phyloP scores from a whole-genome alignment of 1,139 yeast genomes.

The Meyerozyma carpophila region DNA sequence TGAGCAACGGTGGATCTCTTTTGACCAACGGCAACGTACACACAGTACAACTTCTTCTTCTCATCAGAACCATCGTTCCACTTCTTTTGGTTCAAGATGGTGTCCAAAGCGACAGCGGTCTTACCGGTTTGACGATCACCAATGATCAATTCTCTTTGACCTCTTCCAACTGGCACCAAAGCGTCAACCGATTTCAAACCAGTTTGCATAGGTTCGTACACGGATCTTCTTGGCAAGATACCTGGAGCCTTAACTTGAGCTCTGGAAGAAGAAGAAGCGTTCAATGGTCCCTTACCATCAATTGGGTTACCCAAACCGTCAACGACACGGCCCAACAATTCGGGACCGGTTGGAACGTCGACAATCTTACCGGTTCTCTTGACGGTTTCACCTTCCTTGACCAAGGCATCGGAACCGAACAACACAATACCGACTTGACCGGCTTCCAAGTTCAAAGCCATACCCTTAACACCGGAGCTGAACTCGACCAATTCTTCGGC shows the following conservation, averaged over 20 bases:
- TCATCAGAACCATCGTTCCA: slow-evolving; percentile 95
- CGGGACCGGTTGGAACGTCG: slow-evolving; percentile 99
- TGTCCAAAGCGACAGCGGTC: slow-evolving; percentile 97
- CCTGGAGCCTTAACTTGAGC: slow-evolving; percentile 99
- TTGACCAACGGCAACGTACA: slow-evolving; percentile 99
- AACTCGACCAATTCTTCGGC: slow-evolving; percentile 99
- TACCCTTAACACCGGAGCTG: slow-evolving; percentile 99
- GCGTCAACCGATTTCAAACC: slow-evolving; percentile 99
- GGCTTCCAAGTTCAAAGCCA: slow-evolving; percentile 99
- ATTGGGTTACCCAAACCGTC: slow-evolving; percentile 99
- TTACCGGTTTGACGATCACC: slow-evolving; percentile 99
- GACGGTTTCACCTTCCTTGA: slow-evolving; percentile 99
- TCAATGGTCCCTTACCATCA: slow-evolving; percentile 99
- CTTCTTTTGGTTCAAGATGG: slow-evolving; percentile 98
- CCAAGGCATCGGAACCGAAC: slow-evolving; percentile 98
- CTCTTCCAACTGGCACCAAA: slow-evolving; percentile 99
- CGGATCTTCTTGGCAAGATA: slow-evolving; percentile 98
- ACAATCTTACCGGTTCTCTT: slow-evolving; percentile 99
- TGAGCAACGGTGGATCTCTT: slow-evolving; percentile 99
- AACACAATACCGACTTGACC: slow-evolving; percentile 99
- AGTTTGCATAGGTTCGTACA: slow-evolving; percentile 98
- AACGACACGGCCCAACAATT: slow-evolving; percentile 97
- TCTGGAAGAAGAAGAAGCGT: slow-evolving; percentile 79
- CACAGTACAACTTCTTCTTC: slow-evolving; percentile 98
- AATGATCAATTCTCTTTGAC: slow-evolving; percentile 99